Conservation (phyloP, 371 early-diverging fungal genomes). For the Coemansia sp. region DNA sequence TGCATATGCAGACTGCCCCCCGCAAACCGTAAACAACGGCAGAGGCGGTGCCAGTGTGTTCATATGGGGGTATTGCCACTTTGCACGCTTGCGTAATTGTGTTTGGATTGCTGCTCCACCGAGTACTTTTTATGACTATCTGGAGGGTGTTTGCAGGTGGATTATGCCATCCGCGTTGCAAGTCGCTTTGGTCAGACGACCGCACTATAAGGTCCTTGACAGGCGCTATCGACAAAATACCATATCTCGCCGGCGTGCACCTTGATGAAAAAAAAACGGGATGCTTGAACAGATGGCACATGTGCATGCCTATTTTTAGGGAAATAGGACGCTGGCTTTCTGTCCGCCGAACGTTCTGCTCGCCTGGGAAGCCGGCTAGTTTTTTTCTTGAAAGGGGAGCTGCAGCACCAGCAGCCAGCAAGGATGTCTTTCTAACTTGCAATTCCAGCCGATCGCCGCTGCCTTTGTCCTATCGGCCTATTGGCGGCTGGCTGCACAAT, state of each 20-base stretch:
- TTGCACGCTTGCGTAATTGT: no score
- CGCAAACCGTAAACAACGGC: not conserved
- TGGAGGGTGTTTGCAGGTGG: no score
- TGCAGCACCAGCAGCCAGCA: not conserved
- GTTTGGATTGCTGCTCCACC: no score
- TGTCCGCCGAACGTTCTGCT: not conserved
- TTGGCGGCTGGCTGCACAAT: not conserved
- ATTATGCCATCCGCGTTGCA: no score
- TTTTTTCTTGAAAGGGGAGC: not conserved
- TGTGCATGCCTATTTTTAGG: conserved; percentile 12
- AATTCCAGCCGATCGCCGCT: not conserved
- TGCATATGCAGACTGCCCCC: not conserved
- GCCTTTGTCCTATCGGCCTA: not conserved
- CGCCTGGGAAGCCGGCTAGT: not conserved
- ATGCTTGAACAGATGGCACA: not conserved
- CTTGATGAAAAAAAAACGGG: conserved; percentile 9
- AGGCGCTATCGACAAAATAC: not conserved
- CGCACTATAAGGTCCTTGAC: no score
- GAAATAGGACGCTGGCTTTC: not conserved
- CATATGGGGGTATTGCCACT: no score
- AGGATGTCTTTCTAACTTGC: not conserved
- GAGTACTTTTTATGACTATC: no score
- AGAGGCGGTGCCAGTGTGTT: no score
- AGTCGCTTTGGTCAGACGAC: no score
- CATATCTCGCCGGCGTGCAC: conserved; percentile 4